Evolutionary conservation across 768 basidiomycete species (phyloP).

Genomic region (Gymnopilus junonius): DNA sequence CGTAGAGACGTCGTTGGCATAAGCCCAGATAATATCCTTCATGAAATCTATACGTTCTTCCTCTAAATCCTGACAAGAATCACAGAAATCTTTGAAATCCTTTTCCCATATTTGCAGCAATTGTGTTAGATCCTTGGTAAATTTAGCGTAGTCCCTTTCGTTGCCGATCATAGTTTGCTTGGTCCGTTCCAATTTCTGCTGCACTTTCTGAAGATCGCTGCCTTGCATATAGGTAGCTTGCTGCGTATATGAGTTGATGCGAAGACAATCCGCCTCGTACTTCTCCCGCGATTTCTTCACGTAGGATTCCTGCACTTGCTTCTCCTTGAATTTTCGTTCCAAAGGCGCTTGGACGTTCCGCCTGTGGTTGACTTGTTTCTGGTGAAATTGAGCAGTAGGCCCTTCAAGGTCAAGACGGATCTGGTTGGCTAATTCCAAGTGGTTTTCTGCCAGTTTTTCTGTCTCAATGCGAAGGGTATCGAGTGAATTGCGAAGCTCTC

Average conservation of each 20-base stretch:
- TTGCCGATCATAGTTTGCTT: conserved; percentile 89
- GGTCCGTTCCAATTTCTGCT: conserved; percentile 80
- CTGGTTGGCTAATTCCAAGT: conserved; percentile 72
- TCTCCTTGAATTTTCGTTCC: conserved; percentile 88
- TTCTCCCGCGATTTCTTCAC: conserved; percentile 88
- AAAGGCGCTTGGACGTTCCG: conserved; percentile 71
- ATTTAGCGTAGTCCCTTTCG: conserved; percentile 87
- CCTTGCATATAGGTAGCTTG: conserved; percentile 86
- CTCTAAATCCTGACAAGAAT: conserved; percentile 95
- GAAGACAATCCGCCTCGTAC: conserved; percentile 86
- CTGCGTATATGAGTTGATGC: conserved; percentile 90
- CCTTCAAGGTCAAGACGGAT: conserved; percentile 76
- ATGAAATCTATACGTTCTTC: conserved; percentile 93
- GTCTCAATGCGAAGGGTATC: conserved; percentile 85
- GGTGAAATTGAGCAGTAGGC: conserved; percentile 60
- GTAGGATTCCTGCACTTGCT: conserved; percentile 83
- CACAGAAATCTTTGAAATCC: conserved; percentile 95
- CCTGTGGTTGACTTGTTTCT: conserved; percentile 70
- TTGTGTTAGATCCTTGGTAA: conserved; percentile 75
- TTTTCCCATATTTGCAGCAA: conserved; percentile 83
- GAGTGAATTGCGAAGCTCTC: conserved; percentile 80
- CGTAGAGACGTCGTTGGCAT: conserved; percentile 92
- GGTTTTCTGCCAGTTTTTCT: conserved; percentile 74
- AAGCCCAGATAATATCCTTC: conserved; percentile 94
- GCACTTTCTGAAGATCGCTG: conserved; percentile 85